Evolutionary conservation across 106 monocot species (phyloP).

Genomic region (Platanthera zijinensis): DNA sequence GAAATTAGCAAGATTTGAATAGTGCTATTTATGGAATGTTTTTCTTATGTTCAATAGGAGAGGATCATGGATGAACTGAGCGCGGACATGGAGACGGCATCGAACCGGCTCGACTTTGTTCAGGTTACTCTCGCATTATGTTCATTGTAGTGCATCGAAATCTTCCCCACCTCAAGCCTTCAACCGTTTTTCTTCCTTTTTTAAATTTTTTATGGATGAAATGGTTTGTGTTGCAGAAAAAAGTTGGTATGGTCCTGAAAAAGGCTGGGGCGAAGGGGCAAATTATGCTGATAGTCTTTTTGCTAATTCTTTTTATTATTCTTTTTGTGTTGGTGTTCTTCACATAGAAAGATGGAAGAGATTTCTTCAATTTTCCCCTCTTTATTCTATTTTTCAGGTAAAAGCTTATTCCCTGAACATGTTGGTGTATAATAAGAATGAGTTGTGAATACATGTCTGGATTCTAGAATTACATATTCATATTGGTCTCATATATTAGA

Average conservation of each 20-base stretch:
- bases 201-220: neutral
- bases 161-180: no score
- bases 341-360: slow-evolving; percentile 7
- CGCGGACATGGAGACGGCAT: slow-evolving; percentile 60
- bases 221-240: slow-evolving; percentile 39
- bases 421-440: no score
- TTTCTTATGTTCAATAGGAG: slow-evolving; percentile 34
- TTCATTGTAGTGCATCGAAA: neutral
- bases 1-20: neutral
- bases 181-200: no score
- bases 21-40: neutral
- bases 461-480: no score
- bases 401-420: no score
- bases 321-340: slow-evolving; percentile 62
- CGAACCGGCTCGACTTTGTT: slow-evolving; percentile 52
- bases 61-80: slow-evolving; percentile 48
- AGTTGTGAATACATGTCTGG: no score
- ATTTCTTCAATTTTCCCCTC: neutral
- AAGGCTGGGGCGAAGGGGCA: slow-evolving; percentile 68
- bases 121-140: slow-evolving; percentile 27
- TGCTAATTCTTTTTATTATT: slow-evolving; percentile 57
- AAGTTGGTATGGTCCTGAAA: slow-evolving; percentile 64
- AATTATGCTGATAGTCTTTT: slow-evolving; percentile 55
- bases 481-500: no score
- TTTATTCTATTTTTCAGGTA: no score